Evolutionary conservation across 352 stramenopile species (phyloP).

Genomic region (Globisporangium echinulatum): DNA sequence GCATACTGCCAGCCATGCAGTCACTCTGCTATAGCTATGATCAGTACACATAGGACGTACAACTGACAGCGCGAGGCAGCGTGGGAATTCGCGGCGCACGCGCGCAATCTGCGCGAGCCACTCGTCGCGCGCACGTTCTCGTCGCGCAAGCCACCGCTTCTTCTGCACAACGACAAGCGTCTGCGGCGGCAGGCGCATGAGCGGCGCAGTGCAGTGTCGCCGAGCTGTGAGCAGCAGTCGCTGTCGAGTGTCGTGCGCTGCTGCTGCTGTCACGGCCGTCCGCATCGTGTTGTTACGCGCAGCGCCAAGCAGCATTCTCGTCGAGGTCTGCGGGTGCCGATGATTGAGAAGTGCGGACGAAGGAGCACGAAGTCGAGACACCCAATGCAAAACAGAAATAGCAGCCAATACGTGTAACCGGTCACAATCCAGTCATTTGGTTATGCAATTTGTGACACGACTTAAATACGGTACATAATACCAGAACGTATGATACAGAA

Average conservation of each 20-base stretch:
- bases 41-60: neutral
- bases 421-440: too few relatives aligned
- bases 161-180: conserved; percentile 10
- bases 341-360: neutral
- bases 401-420: too few relatives aligned
- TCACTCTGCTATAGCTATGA: neutral
- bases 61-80: conserved; percentile 13
- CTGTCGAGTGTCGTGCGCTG: neutral
- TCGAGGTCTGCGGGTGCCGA: neutral
- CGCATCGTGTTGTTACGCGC: neutral
- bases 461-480: too few relatives aligned
- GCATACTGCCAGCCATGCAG: neutral
- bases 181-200: conserved; percentile 11
- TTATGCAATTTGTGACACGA: too few relatives aligned
- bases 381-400: neutral
- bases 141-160: conserved; percentile 3
- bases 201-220: neutral
- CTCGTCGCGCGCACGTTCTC: conserved; percentile 3
- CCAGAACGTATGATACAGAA: too few relatives aligned
- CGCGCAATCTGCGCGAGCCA: conserved; percentile 1
- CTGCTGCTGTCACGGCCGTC: neutral
- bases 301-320: neutral
- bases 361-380: neutral
- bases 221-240: conserved; percentile 4
- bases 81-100: conserved; percentile 8